Percentiles rank a stretch among this genome's conserved stretches.
These are phyloP conservation scores for Phaeoacremonium minimum DNA, from an alignment of 2,329 filamentous ascomycete species.

Conservation along the genomic window DNA sequence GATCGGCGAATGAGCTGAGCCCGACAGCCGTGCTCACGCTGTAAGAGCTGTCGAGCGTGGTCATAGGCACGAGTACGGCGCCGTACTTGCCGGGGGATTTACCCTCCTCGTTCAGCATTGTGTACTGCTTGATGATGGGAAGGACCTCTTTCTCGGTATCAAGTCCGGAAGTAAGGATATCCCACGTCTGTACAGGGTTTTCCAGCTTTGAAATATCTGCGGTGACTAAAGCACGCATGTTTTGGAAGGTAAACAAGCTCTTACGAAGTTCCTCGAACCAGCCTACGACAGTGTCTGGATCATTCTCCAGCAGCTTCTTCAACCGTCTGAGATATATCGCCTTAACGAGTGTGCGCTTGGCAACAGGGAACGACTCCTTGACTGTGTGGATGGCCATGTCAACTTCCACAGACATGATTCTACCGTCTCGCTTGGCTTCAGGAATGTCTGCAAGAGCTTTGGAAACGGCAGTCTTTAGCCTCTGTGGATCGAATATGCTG, in stretches of 20 bases:
- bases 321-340: conserved; percentile 83
- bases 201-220: conserved; percentile 72
- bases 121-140: conserved; percentile 65
- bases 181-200: conserved; percentile 77
- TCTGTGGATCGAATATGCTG: conserved; percentile 74
- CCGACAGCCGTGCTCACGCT: conserved; percentile 72
- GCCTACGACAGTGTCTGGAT: conserved; percentile 69
- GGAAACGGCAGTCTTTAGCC: conserved; percentile 61
- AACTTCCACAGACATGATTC: conserved; percentile 59
- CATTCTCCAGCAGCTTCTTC: conserved; percentile 72
- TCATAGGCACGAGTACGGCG: conserved; percentile 81
- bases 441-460: conserved; percentile 91
- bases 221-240: conserved; percentile 80
- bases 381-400: conserved; percentile 78
- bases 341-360: conserved; percentile 79
- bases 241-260: conserved; percentile 75
- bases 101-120: conserved; percentile 72
- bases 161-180: conserved; percentile 52
- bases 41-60: conserved; percentile 89
- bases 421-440: conserved; percentile 83
- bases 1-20: conserved; percentile 70
- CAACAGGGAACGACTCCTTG: conserved; percentile 70
- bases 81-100: conserved; percentile 68
- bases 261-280: conserved; percentile 75
- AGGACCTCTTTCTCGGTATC: conserved; percentile 50